These are phyloP conservation scores for Populus nigra DNA, from an alignment of 345 rosid genomes.

Conservation along the genomic window DNA sequence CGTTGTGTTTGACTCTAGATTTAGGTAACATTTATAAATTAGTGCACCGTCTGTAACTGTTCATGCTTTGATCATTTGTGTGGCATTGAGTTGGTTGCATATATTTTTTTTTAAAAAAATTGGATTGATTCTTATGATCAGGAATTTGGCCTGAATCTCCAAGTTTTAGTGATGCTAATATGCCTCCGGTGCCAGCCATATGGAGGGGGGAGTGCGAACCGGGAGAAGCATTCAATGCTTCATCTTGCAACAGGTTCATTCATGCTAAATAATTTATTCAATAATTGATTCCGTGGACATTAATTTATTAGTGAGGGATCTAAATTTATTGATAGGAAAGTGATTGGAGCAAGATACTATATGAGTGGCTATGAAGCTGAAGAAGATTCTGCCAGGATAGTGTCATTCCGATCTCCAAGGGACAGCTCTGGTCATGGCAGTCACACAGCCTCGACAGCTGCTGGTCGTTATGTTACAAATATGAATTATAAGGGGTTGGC, in stretches of 20 bases:
- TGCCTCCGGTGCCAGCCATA: slow-evolving; percentile 46
- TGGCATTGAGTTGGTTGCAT: neutral
- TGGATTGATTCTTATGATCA: slow-evolving; percentile 13
- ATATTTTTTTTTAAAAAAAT: neutral
- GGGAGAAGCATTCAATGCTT: slow-evolving; percentile 51
- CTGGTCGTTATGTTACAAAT: slow-evolving; percentile 46
- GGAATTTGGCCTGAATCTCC: slow-evolving; percentile 63
- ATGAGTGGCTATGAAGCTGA: slow-evolving; percentile 50
- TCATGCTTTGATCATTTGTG: neutral
- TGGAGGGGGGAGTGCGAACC: slow-evolving; percentile 53
- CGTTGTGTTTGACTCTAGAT: neutral
- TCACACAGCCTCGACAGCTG: slow-evolving; percentile 59
- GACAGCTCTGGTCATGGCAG: slow-evolving; percentile 60
- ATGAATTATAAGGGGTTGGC: slow-evolving; percentile 49
- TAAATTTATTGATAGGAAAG: slow-evolving; percentile 33
- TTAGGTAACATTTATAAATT: neutral
- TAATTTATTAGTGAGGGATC: neutral
- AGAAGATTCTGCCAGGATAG: slow-evolving; percentile 32
- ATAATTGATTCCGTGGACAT: neutral
- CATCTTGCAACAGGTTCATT: slow-evolving; percentile 47
- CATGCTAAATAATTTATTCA: neutral
- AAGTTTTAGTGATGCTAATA: slow-evolving; percentile 39
- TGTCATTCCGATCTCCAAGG: slow-evolving; percentile 45
- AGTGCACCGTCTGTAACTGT: neutral
- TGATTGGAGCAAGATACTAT: slow-evolving; percentile 56